phyloP scores from a whole-genome alignment of 805 yeast species.

The Candida tammaniensis region DNA sequence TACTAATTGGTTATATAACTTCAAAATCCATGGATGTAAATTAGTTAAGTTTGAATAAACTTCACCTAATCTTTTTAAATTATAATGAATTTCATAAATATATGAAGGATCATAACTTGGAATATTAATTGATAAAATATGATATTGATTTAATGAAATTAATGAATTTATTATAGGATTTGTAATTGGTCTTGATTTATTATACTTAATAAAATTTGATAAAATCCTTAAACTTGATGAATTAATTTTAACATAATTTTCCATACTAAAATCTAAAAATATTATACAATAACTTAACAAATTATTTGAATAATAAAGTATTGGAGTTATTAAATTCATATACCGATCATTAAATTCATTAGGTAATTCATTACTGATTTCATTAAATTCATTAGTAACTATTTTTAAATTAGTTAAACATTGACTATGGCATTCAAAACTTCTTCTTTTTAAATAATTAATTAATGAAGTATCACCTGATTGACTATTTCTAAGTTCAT shows the following conservation, averaged over 20 bases:
- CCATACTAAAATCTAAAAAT: constrained; percentile 14
- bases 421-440: constrained; percentile 15
- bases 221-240: constrained; percentile 8
- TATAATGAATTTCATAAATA: constrained; percentile 17
- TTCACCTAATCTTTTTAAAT: constrained; percentile 11
- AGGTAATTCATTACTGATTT: neutral
- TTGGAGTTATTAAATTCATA: constrained; percentile 14
- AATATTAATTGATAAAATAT: constrained; percentile 18
- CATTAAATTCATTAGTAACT: constrained; percentile 6
- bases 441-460: constrained; percentile 10
- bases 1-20: constrained; percentile 15
- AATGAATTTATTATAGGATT: constrained; percentile 6
- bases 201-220: constrained; percentile 7
- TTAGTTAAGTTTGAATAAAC: constrained; percentile 8
- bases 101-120: constrained; percentile 24
- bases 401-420: constrained; percentile 10
- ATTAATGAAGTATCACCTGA: constrained; percentile 1
- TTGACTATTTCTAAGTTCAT: constrained; percentile 11
- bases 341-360: constrained; percentile 8
- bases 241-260: constrained; percentile 12
- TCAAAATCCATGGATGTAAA: constrained; percentile 1
- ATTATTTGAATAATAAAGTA: constrained; percentile 13
- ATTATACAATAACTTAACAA: constrained; percentile 13
- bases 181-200: constrained; percentile 7
- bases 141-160: constrained; percentile 10